A percentile compares a stretch with the other conserved stretches of the same genome.
Conservation (phyloP, 805 yeast genomes). For the Candida fluviatilis region DNA sequence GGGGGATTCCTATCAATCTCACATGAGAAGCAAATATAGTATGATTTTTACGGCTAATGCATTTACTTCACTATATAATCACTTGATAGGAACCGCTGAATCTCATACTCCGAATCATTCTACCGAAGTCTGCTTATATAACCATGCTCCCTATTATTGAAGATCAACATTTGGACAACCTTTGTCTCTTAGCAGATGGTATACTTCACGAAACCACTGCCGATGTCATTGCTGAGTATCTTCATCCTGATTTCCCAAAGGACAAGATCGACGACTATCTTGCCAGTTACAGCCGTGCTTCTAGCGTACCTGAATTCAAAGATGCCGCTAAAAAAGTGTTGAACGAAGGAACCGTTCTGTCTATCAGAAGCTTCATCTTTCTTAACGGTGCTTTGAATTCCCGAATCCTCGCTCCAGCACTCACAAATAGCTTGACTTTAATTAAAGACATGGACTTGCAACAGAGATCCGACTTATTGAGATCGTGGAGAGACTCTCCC, state of each 20-base stretch:
- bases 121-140: not conserved
- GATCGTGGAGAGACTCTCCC: conserved; percentile 40
- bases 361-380: conserved; percentile 20
- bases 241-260: conserved; percentile 22
- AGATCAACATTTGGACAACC: conserved; percentile 22
- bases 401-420: conserved; percentile 25
- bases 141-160: conserved; percentile 1
- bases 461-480: conserved; percentile 30
- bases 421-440: conserved; percentile 31
- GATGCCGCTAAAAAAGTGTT: conserved; percentile 13
- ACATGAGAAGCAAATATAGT: too few relatives aligned
- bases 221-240: conserved; percentile 19
- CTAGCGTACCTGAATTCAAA: conserved; percentile 24
- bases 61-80: too few relatives aligned
- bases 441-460: conserved; percentile 31
- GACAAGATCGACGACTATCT: conserved; percentile 28
- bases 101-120: too few relatives aligned
- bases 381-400: conserved; percentile 24
- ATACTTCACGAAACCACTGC: conserved; percentile 29
- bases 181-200: conserved; percentile 31
- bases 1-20: too few relatives aligned
- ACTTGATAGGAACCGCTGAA: too few relatives aligned
- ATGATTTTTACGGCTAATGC: too few relatives aligned
- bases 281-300: conserved; percentile 20
- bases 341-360: conserved; percentile 11